A percentile compares a stretch with the other conserved stretches of the same genome.
These are phyloP conservation scores for Cryptosporidium tyzzeri DNA, from an alignment of 169 alveolate species.

Conservation along the genomic window DNA sequence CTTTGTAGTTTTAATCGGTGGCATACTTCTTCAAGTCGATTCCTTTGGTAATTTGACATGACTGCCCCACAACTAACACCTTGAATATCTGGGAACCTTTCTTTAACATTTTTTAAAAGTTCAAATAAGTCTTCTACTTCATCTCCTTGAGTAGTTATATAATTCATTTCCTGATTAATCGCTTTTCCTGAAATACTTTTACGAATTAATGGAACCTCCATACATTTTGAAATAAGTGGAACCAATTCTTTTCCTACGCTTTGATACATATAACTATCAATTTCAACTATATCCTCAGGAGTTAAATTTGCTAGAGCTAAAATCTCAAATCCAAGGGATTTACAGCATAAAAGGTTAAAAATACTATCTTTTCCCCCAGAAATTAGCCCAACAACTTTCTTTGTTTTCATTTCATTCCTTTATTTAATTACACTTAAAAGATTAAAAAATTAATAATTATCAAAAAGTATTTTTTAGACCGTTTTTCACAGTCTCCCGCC, in stretches of 20 bases:
- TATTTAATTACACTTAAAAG: not conserved
- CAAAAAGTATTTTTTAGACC: not conserved
- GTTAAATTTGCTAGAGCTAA: constrained; percentile 76
- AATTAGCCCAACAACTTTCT: constrained; percentile 86
- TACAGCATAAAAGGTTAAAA: constrained; percentile 80
- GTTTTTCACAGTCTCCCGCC: constrained; percentile 33
- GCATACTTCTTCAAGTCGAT: constrained; percentile 96
- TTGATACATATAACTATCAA: constrained; percentile 96
- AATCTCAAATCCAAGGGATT: constrained; percentile 77
- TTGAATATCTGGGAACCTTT: constrained; percentile 86
- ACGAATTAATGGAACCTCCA: constrained; percentile 90
- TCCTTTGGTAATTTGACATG: constrained; percentile 95
- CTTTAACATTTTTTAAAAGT: constrained; percentile 84
- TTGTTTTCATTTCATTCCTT: constrained; percentile 34
- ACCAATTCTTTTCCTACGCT: constrained; percentile 94
- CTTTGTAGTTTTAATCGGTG: constrained; percentile 78
- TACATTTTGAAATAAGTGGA: constrained; percentile 93
- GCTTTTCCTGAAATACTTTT: constrained; percentile 85
- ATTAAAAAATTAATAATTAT: not conserved
- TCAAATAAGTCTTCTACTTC: constrained; percentile 95
- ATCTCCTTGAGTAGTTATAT: constrained; percentile 87
- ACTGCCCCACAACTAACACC: constrained; percentile 97
- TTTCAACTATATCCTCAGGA: constrained; percentile 83
- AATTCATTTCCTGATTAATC: constrained; percentile 84
- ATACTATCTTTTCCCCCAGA: constrained; percentile 91